phyloP scores from a whole-genome alignment of 441 rosid genomes.

The Melastoma candidum region DNA sequence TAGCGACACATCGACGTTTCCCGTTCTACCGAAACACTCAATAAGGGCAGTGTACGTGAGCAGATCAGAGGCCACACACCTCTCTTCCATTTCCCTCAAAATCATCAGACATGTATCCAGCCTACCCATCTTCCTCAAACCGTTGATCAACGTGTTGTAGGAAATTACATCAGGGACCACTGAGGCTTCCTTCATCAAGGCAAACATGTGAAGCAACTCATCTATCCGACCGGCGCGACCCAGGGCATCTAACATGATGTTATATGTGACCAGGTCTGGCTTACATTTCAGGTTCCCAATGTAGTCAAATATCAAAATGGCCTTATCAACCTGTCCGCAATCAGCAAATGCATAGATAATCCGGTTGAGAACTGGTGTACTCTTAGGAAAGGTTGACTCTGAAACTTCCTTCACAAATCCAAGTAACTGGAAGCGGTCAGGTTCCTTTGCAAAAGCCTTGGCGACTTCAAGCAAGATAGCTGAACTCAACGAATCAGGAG shows the following conservation, averaged over 20 bases:
- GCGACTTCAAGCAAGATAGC: constrained; percentile 46
- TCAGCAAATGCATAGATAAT: constrained; percentile 54
- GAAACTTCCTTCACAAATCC: constrained; percentile 45
- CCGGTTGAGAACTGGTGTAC: constrained; percentile 41
- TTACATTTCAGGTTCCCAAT: constrained; percentile 36
- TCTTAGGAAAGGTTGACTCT: constrained; percentile 32
- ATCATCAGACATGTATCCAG: constrained; percentile 47
- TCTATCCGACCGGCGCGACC: constrained; percentile 47
- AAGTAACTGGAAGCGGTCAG: constrained; percentile 30
- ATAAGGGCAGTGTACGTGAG: constrained; percentile 74
- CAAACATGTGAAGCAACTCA: constrained; percentile 47
- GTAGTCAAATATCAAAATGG: constrained; percentile 42
- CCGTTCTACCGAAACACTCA: constrained; percentile 61
- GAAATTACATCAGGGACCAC: constrained; percentile 46
- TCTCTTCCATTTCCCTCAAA: constrained; percentile 45
- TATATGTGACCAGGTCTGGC: constrained; percentile 65
- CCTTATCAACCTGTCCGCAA: constrained; percentile 56
- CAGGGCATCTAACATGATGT: constrained; percentile 55
- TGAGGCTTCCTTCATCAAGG: constrained; percentile 55
- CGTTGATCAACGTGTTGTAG: constrained; percentile 61
- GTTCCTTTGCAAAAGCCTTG: constrained; percentile 35
- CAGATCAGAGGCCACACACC: constrained; percentile 58
- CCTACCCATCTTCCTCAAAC: constrained; percentile 58
- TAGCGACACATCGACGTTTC: constrained; percentile 44
- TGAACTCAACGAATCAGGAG: constrained; percentile 34